Evolutionary conservation across 495 filamentous ascomycete species (phyloP).

Genomic region (Hypoxylon crocopeplum): DNA sequence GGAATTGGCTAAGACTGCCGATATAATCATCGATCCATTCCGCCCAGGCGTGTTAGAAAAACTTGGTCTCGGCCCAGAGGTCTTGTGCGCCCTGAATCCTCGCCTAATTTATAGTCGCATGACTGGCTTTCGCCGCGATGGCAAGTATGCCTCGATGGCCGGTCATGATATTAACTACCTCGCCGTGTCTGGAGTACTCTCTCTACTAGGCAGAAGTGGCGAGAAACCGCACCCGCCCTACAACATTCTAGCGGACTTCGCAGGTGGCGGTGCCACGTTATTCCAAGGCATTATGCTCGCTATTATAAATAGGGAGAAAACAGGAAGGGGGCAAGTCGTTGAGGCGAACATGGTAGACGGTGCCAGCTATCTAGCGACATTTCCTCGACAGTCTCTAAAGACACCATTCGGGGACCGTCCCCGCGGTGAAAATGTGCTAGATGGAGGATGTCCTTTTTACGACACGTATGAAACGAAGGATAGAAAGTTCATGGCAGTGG

Average conservation of each 20-base stretch:
- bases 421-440: constrained; percentile 79
- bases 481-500: constrained; percentile 85
- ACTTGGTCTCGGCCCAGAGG: constrained; percentile 74
- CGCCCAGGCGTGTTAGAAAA: constrained; percentile 89
- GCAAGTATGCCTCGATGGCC: constrained; percentile 84
- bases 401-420: constrained; percentile 63
- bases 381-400: constrained; percentile 69
- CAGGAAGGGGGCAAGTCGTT: constrained; percentile 82
- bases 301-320: constrained; percentile 59
- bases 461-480: constrained; percentile 86
- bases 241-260: constrained; percentile 90
- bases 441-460: constrained; percentile 87
- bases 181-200: constrained; percentile 81
- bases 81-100: constrained; percentile 70
- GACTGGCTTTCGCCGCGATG: constrained; percentile 88
- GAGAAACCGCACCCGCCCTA: constrained; percentile 78
- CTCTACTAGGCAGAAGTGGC: constrained; percentile 71
- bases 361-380: constrained; percentile 74
- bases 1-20: constrained; percentile 65
- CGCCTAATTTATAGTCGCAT: constrained; percentile 81
- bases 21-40: constrained; percentile 91
- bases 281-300: constrained; percentile 74
- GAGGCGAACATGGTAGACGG: constrained; percentile 98
- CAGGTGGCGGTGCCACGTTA: constrained; percentile 82
- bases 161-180: constrained; percentile 99